Evolutionary conservation across 2,329 filamentous ascomycete species (phyloP), one percentile per base, ranked within the genome.

Genomic region (Arthrobotrys pseudoclavata): DNA sequence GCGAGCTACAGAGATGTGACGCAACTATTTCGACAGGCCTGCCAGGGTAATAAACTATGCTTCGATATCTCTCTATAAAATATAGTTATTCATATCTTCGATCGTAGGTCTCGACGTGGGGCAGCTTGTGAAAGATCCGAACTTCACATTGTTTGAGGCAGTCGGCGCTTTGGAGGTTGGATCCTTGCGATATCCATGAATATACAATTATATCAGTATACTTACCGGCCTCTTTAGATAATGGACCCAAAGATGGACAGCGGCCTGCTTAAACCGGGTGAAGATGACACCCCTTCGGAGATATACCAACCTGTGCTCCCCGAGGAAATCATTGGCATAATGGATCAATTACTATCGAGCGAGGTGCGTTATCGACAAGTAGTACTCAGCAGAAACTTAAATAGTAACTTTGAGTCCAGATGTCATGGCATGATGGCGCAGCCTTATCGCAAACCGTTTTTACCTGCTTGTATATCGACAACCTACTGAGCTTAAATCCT

Each of bases 231-330:
- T 31, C 20, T 47, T 45, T 82, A 99, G 96, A 97, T 99, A 81
- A 97, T 97, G 93, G 96, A 99, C 82, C 91, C 92, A 0, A 99
- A 98, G 85, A 99, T 99, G 96, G 96, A 99, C 84, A 97, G 93
- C 82, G 96, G 96, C 29, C 94, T 91, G 80, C 86, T 96, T 5
- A 87, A 89, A 20, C 89, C 91, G 6, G 92, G 91, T 31, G 93
- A 97, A 82, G 89, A 90, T n/a, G 88, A 95, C 37, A 92, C 97
- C 76, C 91, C 95, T 79, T 97, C 95, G 83, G 91, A 97, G 82
- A 89, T 94, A 47, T 85, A 88, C 50, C 86, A 87, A 55, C 85
- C 88, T 5, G 85, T 97, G 47, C 86, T 91, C 13, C 92, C 93
- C 0, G 89, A 91, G 80, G 91, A 99, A 84, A 89, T 97, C 0